Evolutionary conservation across 2,329 filamentous ascomycete genomes (phyloP), one percentile per base, ranked within the genome.

Genomic region (Metarhizium robertsii): DNA sequence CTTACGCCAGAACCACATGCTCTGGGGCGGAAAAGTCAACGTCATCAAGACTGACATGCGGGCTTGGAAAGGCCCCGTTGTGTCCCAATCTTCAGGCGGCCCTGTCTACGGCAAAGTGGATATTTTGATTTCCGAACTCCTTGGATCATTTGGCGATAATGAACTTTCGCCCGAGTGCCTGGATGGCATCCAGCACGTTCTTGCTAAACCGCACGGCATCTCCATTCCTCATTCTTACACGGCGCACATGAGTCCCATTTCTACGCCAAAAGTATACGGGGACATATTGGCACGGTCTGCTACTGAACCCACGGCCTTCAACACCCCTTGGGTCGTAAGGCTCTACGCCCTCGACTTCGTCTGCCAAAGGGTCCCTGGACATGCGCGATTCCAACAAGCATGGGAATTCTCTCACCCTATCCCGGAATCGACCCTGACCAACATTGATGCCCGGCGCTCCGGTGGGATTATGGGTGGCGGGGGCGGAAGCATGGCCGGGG

Each of bases 21-120:
- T 84, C n/a, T 99, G 94, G 94, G 79, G 77, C 56, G 84, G 85
- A 25, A 80, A 80, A 53, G 92, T 96, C 20, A 92, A 86, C 2
- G 83, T 99, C 36, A 86, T 97, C 61, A 95, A 96, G 73, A 95
- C 91, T 1, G 94, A 99, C 69, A 99, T 99, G 94, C 86, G 94
- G 51, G 87, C 87, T 57, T 99, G 95, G 95, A 88, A 88, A 64
- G 95, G 95, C 0, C 92, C 92, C 1, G 67, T 81, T 1, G 65
- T 79, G 18, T 72, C 75, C 52, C 68, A 73, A 58, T 69, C 74
- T 8, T 63, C 70, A 4, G 66, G 73, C 46, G 71, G 75, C 3
- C 75, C 77, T 14, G 73, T 78, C 6, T 74, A 82, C 61, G 79
- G 81, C 61, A 84, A 86, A 65, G 87, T 99, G 46, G 94, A 99